Base-by-base conservation (phyloP, 306 rosid species). In the Sicyos edulis region DNA sequence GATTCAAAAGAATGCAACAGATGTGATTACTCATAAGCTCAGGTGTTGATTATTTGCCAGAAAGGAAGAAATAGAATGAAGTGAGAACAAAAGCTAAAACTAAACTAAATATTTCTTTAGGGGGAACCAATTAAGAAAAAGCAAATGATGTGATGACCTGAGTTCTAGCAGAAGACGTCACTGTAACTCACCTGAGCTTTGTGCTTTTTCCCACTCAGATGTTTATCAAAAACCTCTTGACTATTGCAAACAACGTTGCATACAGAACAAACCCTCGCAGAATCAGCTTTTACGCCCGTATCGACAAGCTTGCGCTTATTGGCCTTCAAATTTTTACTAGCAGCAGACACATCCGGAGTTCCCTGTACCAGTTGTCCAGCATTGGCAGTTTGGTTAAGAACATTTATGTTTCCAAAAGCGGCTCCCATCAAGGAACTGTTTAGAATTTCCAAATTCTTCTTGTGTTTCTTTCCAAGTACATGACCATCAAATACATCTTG, bases 201-300 rank as follows among this genome's bases (percentile, higher is more conserved):
- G 44, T 90, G 95, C 77, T 76, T 88, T 80, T 78, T 83, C 78
- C 95, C 95, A 45, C 76, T 59, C 70, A 86, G 58, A 81, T 90
- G 95, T 72, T 78, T 83, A 67, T 15, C 75, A 62, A 58, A 90
- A 70, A 78, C 83, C 14, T 86, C 86, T 80, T 79, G 79, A 73
- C 91, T 86, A 54, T 80, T 83, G 80, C 91, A 83, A 45, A 58
- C 81, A 72, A 90, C 52, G 24, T 88, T 83, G 80, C 95, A 90
- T 56, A 75, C 57, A 7, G 75, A 16, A 79, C 91, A 90, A 61
- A 80, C 55, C 83, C 77, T 83, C 40, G 61, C 75, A 10, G 85
- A 81, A 77, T 86, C 86, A 63, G 52, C 53, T 2, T 80, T 63
- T 0, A 81, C 78, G 51, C 86, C 78, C 1, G 80, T 71, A 62